phyloP scores from a whole-genome alignment of 768 basidiomycete genomes.

The Macrolepiota dolichaula region DNA sequence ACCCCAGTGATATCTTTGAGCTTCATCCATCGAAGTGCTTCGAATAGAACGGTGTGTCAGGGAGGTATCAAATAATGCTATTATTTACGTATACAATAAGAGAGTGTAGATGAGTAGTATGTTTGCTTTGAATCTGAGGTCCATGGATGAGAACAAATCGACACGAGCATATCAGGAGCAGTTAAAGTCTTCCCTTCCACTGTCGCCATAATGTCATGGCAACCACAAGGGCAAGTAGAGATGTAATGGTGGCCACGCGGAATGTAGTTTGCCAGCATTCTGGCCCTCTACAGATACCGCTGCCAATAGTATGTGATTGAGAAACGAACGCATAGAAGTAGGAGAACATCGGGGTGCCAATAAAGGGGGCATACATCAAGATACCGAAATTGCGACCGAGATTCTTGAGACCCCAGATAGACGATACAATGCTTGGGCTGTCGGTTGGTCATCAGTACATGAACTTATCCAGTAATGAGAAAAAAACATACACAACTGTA shows the following conservation, averaged over 20 bases:
- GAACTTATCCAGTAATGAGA: background rate
- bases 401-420: constrained; percentile 69
- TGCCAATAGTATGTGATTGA: constrained; percentile 41
- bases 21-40: too few relatives aligned
- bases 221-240: constrained; percentile 39
- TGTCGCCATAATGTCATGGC: constrained; percentile 55
- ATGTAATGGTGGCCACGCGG: constrained; percentile 39
- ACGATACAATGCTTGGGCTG: constrained; percentile 68
- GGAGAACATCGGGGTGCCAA: constrained; percentile 73
- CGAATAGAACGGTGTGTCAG: too few relatives aligned
- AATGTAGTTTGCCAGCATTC: constrained; percentile 71
- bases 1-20: too few relatives aligned
- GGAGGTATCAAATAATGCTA: too few relatives aligned
- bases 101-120: background rate
- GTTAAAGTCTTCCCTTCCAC: constrained; percentile 58
- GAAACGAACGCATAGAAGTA: constrained; percentile 76
- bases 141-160: background rate
- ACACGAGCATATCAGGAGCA: background rate
- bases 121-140: background rate
- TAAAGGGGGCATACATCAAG: constrained; percentile 70
- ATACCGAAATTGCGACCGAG: constrained; percentile 77
- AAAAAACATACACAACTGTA: constrained; percentile 58
- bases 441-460: constrained; percentile 6
- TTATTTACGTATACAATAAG: too few relatives aligned
- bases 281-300: constrained; percentile 50